Percentiles rank a stretch among this genome's conserved stretches.
These are phyloP conservation scores for Nitzschia sp. DNA, from an alignment of 108 stramenopile genomes.

Conservation along the genomic window DNA sequence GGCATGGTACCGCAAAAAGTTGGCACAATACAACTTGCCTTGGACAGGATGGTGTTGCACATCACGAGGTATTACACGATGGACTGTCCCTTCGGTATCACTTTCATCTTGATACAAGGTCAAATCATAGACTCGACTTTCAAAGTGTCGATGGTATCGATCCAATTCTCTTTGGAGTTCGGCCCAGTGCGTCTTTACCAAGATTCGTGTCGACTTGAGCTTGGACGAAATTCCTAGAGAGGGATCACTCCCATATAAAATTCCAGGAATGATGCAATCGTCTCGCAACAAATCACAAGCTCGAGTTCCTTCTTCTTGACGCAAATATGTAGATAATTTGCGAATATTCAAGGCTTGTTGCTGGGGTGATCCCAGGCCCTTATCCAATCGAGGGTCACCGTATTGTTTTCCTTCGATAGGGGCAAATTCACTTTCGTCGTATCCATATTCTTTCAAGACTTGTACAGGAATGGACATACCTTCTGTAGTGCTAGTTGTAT, in stretches of 20 bases:
- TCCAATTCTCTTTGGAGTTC: conserved; percentile 77
- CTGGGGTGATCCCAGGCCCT: conserved; percentile 23
- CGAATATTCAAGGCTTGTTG: conserved; percentile 45
- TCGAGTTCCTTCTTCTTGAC: conserved; percentile 30
- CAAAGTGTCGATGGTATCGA: conserved; percentile 63
- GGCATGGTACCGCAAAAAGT: conserved; percentile 76
- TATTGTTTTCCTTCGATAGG: conserved; percentile 4
- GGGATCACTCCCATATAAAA: conserved; percentile 82
- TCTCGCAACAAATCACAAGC: conserved; percentile 36
- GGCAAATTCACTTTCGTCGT: conserved; percentile 1
- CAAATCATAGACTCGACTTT: conserved; percentile 74
- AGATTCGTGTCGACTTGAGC: conserved; percentile 42
- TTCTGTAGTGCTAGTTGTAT: neutral
- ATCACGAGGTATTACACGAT: conserved; percentile 71
- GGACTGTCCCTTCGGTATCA: conserved; percentile 61
- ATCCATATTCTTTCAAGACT: conserved; percentile 24
- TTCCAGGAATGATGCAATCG: conserved; percentile 73
- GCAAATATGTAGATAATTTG: conserved; percentile 19
- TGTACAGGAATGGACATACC: conserved; percentile 26
- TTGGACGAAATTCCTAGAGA: conserved; percentile 42
- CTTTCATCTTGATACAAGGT: conserved; percentile 58
- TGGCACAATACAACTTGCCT: conserved; percentile 71
- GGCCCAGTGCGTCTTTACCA: conserved; percentile 75
- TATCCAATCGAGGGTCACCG: conserved; percentile 29
- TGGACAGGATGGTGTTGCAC: conserved; percentile 77